Percentiles rank a stretch among this genome's conserved stretches.
phyloP scores from a whole-genome alignment of 1,139 yeast genomes.

The Candida smagusa region DNA sequence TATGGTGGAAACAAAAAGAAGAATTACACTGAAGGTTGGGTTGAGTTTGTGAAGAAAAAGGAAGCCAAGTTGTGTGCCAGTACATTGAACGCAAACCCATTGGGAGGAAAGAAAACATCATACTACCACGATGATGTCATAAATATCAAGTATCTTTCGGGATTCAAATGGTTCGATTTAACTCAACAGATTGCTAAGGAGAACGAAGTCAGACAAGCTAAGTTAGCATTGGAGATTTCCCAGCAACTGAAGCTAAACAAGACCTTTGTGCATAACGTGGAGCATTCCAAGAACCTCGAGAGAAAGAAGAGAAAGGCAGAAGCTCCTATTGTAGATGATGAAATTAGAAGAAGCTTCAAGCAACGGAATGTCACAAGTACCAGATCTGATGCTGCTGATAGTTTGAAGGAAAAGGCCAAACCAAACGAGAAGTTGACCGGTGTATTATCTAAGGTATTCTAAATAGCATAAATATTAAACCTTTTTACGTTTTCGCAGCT shows the following conservation, averaged over 20 bases:
- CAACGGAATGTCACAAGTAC: slow-evolving; percentile 64
- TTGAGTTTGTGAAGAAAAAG: slow-evolving; percentile 76
- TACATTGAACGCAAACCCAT: slow-evolving; percentile 80
- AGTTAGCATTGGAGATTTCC: slow-evolving; percentile 80
- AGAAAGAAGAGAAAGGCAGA: slow-evolving; percentile 43
- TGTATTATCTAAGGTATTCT: slow-evolving; percentile 39
- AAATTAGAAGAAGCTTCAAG: slow-evolving; percentile 52
- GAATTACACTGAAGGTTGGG: slow-evolving; percentile 95
- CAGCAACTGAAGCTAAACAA: slow-evolving; percentile 88
- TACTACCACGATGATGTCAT: slow-evolving; percentile 92
- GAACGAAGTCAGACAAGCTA: slow-evolving; percentile 83
- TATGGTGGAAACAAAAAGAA: slow-evolving; percentile 93
- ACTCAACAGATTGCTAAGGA: slow-evolving; percentile 93
- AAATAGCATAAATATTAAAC: neutral
- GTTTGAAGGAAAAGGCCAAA: slow-evolving; percentile 43
- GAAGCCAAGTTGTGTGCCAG: slow-evolving; percentile 88
- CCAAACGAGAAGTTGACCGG: slow-evolving; percentile 42
- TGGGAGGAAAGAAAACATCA: slow-evolving; percentile 92
- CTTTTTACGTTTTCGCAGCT: neutral
- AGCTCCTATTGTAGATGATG: slow-evolving; percentile 6
- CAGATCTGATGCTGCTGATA: slow-evolving; percentile 58
- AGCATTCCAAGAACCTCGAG: slow-evolving; percentile 74
- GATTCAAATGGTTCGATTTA: slow-evolving; percentile 92
- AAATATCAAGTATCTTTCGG: slow-evolving; percentile 83
- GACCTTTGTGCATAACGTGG: slow-evolving; percentile 78